These are phyloP conservation scores for Malus hybrid DNA, from an alignment of 331 rosid genomes.

Conservation along the genomic window DNA sequence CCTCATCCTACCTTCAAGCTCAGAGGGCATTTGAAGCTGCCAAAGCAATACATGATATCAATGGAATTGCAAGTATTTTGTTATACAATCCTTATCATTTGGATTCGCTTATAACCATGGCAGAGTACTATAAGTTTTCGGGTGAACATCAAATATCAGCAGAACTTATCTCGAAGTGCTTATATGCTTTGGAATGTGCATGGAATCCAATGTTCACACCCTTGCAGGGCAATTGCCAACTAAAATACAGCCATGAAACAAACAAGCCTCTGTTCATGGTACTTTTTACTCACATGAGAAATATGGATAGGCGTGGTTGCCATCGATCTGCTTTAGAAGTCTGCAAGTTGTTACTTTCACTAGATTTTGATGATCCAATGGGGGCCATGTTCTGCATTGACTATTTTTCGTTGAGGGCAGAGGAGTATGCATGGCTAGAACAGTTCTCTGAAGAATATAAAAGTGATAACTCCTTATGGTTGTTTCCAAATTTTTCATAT, in stretches of 20 bases:
- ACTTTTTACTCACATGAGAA: slow-evolving; percentile 84
- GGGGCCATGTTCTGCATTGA: slow-evolving; percentile 88
- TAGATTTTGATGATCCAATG: slow-evolving; percentile 89
- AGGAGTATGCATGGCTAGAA: slow-evolving; percentile 92
- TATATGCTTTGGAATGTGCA: slow-evolving; percentile 91
- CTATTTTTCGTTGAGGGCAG: slow-evolving; percentile 80
- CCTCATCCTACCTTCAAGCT: slow-evolving; percentile 56
- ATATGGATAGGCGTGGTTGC: slow-evolving; percentile 88
- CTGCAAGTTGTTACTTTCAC: slow-evolving; percentile 85
- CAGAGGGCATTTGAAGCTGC: slow-evolving; percentile 78
- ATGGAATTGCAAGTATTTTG: slow-evolving; percentile 57
- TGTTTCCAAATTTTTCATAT: slow-evolving; percentile 84
- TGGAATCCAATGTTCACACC: slow-evolving; percentile 88
- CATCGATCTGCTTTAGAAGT: slow-evolving; percentile 97
- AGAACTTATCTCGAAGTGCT: slow-evolving; percentile 69
- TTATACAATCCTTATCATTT: slow-evolving; percentile 72
- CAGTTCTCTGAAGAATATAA: slow-evolving; percentile 69
- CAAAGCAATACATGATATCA: slow-evolving; percentile 73
- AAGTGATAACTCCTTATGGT: slow-evolving; percentile 79
- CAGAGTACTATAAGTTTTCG: slow-evolving; percentile 77
- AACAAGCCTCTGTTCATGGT: slow-evolving; percentile 71
- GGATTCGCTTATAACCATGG: slow-evolving; percentile 79
- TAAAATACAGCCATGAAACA: slow-evolving; percentile 63
- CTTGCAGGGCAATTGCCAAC: slow-evolving; percentile 78
- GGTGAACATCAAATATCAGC: slow-evolving; percentile 94